Conservation (phyloP, 768 basidiomycete species). For the Suillus sp. region DNA sequence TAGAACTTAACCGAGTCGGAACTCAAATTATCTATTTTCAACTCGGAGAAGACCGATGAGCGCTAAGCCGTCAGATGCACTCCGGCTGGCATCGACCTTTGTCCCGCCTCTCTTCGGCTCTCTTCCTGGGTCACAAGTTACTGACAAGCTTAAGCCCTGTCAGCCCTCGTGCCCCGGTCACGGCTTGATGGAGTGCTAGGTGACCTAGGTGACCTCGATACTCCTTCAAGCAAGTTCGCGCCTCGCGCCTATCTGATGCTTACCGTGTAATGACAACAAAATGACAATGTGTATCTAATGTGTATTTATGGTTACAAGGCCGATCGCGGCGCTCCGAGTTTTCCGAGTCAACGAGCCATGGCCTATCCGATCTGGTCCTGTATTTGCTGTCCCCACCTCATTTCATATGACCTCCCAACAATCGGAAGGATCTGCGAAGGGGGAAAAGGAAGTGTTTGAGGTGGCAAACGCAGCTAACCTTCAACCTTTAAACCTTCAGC, state of each 20-base stretch:
- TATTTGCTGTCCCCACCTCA: neutral
- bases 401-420: neutral
- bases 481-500: constrained; percentile 29
- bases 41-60: too few relatives aligned
- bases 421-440: constrained; percentile 1
- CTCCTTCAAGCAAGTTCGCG: neutral
- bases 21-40: too few relatives aligned
- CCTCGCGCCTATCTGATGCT: neutral
- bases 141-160: too few relatives aligned
- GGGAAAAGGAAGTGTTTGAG: neutral
- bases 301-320: neutral
- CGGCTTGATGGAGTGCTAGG: neutral
- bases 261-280: neutral
- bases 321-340: neutral
- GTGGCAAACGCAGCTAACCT: neutral
- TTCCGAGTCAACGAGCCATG: too few relatives aligned
- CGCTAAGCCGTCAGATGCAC: too few relatives aligned
- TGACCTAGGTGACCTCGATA: neutral
- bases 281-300: too few relatives aligned
- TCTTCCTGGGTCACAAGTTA: neutral
- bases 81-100: too few relatives aligned
- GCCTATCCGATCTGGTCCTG: neutral
- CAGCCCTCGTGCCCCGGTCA: neutral
- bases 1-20: too few relatives aligned
- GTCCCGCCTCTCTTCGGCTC: too few relatives aligned